Conservation (phyloP, 805 yeast species). For the Cyberlindnera xylosilytica region DNA sequence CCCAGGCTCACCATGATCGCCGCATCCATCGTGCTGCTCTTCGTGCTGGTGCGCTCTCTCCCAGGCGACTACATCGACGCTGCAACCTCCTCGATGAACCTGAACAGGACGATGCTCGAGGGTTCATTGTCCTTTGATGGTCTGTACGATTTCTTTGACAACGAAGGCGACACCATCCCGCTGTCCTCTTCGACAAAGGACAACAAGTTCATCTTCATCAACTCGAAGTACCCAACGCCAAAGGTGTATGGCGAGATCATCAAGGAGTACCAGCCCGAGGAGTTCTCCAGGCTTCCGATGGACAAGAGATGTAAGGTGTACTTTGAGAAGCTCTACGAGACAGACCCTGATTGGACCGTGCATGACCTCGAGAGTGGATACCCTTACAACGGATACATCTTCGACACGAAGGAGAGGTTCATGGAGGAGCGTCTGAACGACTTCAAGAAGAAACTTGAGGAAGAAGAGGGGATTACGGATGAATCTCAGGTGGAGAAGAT, state of each 20-base stretch:
- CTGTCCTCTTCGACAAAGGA: not conserved
- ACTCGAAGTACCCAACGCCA: conserved; percentile 22
- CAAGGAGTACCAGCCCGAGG: conserved; percentile 14
- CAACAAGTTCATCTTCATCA: conserved; percentile 18
- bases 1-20: too few species aligned
- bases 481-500: conserved; percentile 9
- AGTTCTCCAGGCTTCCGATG: conserved; percentile 14
- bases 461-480: conserved; percentile 10
- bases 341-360: conserved; percentile 25
- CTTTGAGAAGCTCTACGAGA: conserved; percentile 18
- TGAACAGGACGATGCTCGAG: conserved; percentile 1
- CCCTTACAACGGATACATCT: conserved; percentile 23
- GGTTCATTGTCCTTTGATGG: conserved; percentile 1
- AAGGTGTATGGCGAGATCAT: conserved; percentile 21
- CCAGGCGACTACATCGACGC: conserved; percentile 1
- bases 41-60: not conserved
- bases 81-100: not conserved
- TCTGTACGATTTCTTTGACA: conserved; percentile 7
- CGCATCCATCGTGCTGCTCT: too few species aligned
- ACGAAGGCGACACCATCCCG: not conserved
- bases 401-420: conserved; percentile 24
- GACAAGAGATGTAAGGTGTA: conserved; percentile 19
- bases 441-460: conserved; percentile 14
- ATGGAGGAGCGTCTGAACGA: conserved; percentile 18
- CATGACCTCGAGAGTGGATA: conserved; percentile 20